These are phyloP conservation scores for Cryptosporidium tyzzeri DNA, from an alignment of 169 alveolate species.

Conservation along the genomic window DNA sequence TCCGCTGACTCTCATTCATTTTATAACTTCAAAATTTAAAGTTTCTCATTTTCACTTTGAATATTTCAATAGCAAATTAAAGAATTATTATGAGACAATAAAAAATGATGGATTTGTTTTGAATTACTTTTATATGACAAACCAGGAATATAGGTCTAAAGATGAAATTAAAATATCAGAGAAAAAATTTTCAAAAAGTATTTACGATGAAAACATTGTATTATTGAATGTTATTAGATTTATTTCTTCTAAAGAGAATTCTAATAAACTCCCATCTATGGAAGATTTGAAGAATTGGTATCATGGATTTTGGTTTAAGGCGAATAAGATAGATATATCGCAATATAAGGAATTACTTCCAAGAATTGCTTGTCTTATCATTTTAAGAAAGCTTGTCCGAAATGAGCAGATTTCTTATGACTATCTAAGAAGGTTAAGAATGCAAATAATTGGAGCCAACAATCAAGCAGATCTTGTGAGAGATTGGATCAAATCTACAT, in stretches of 20 bases:
- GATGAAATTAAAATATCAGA: slow-evolving; percentile 9
- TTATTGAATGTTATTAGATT: slow-evolving; percentile 29
- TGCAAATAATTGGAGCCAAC: slow-evolving; percentile 49
- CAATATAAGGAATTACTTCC: slow-evolving; percentile 23
- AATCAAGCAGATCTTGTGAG: slow-evolving; percentile 45
- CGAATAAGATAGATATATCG: background rate
- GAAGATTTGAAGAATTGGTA: slow-evolving; percentile 43
- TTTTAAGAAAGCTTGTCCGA: slow-evolving; percentile 13
- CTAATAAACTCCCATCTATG: background rate
- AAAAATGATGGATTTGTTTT: slow-evolving; percentile 1
- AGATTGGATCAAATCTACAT: slow-evolving; percentile 34
- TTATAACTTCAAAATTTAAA: slow-evolving; percentile 48
- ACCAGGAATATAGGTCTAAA: background rate
- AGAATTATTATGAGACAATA: slow-evolving; percentile 27
- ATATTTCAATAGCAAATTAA: slow-evolving; percentile 27
- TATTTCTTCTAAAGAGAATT: slow-evolving; percentile 14
- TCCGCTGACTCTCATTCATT: slow-evolving; percentile 39
- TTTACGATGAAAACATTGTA: slow-evolving; percentile 34
- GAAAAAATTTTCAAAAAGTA: slow-evolving; percentile 13
- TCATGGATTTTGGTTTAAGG: slow-evolving; percentile 58
- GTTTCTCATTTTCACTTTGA: slow-evolving; percentile 50
- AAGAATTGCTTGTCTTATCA: slow-evolving; percentile 45
- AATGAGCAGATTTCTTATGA: slow-evolving; percentile 50
- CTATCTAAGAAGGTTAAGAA: slow-evolving; percentile 50
- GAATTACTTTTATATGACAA: slow-evolving; percentile 35